Base-by-base conservation (phyloP, 441 rosid genomes). In the Pelargonium cotyledonis region DNA sequence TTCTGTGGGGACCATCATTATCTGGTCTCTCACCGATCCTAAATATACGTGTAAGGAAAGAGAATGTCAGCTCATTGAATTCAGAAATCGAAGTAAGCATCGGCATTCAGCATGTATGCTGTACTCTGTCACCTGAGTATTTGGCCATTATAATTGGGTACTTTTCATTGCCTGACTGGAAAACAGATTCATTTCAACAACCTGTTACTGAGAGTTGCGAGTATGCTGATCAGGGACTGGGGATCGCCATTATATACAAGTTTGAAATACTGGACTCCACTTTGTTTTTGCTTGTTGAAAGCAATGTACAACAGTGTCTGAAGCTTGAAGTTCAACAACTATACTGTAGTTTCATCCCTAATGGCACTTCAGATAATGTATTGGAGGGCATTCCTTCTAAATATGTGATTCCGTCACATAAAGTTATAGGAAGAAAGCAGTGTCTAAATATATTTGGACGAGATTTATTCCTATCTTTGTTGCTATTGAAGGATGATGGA, bases 81-180 rank as follows among this genome's bases (percentile, higher is more conserved):
- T 81, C 91, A 26, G 81, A 81, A 75, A 78, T 89, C 79, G 96
- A 95, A 84, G 84, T 95, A 73, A 89, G 92, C 82, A 76, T 90
- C 66, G 92, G 97, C 65, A 75, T 95, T 81, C 98, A 95, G 80
- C 96, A 90, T 80, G 80, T 88, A 18, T 84, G 85, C 81, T 95
- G 96, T 80, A 74, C 86, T 80, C 72, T 95, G 62, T 90, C 84
- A 12, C 78, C 90, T 10, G 89, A 88, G 68, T 92, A 80, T 86
- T 68, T 95, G 80, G 91, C 97, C 72, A 81, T 90, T 70, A 57
- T 95, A 72, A 88, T 89, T 69, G 98, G 98, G 66, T 95, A 95
- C 77, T 92, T 92, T 76, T 85, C 92, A 55, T 82, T 85, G 80
- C 88, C 91, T 62, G 98, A 86, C 71, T 92, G 99, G 99, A 82